Evolutionary conservation across 805 yeast species (phyloP), one percentile per base, ranked within the genome.

Genomic region (Yamadazyma paraphyllophila): DNA sequence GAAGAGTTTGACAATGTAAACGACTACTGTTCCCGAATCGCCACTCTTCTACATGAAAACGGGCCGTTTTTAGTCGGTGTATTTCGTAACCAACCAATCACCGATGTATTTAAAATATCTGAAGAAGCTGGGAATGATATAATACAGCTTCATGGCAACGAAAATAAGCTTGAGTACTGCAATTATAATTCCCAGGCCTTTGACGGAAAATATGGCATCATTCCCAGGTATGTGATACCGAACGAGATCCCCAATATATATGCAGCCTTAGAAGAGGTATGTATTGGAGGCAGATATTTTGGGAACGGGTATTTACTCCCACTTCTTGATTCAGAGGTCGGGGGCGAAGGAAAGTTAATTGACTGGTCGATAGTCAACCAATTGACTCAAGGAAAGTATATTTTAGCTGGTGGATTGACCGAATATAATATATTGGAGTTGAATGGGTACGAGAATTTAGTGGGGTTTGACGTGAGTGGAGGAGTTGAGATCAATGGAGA

Each of bases 391-490:
- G 65, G 71, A 0, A 59, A 71, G 37, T 88, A 76, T 56, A 58
- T 94, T 0, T 69, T 94, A 24, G 98, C 98, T 0, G 99, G 99
- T 4, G 99, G 99, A 0, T 71, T 94, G 46, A 83, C 74, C 0
- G 88, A 94, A 0, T 81, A 74, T 1, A 94, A 91, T 55, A 88
- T 94, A 5, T 46, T 47, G 0, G 60, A 61, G 1, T 95, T 96
- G 0, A 39, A 48, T 1, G 49, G 39, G n/a, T 61, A 77, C 10
- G 53, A 59, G 0, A 92, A 94, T 17, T 81, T 87, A n/a, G 59
- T 82, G 31, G 98, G 97, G 3, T 92, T 87, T 20, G 99, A 92
- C 65, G 98, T 94, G 6, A 85, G 96, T 57, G 90, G 97, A 8
- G 99, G 99, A 1, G 96, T 91, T 1, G 99, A 94, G 60, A 80